Conservation (phyloP, 2,329 filamentous ascomycete species). For the Zarea fungicola region DNA sequence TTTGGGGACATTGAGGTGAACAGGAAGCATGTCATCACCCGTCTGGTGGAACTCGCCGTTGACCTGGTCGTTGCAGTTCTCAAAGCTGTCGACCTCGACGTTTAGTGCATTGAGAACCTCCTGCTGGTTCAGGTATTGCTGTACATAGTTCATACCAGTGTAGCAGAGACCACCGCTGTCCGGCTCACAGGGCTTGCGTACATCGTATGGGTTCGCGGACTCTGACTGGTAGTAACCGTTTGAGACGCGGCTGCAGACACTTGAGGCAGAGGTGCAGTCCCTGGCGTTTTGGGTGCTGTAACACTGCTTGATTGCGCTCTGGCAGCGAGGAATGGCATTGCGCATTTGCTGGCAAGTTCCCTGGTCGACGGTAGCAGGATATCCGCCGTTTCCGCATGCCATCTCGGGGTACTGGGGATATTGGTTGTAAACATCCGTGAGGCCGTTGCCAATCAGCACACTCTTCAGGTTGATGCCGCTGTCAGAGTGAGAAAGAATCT, state of each 20-base stretch:
- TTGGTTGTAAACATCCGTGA: conserved; percentile 90
- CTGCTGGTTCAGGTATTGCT: conserved; percentile 77
- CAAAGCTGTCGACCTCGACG: conserved; percentile 81
- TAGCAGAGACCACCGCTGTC: conserved; percentile 86
- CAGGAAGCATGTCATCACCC: conserved; percentile 98
- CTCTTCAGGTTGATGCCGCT: conserved; percentile 98
- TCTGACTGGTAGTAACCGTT: conserved; percentile 5
- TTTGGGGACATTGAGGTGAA: conserved; percentile 81
- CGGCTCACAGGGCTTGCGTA: conserved; percentile 77
- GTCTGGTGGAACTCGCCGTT: conserved; percentile 97
- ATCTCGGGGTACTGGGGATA: conserved; percentile 96
- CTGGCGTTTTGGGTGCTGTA: conserved; percentile 87
- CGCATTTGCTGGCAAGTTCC: conserved; percentile 83
- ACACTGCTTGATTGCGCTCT: conserved; percentile 82
- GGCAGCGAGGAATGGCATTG: conserved; percentile 82
- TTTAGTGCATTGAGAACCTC: conserved; percentile 84
- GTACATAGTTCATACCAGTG: conserved; percentile 80
- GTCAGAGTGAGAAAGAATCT: conserved; percentile 91
- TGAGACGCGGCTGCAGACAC: conserved; percentile 75
- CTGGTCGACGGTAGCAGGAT: conserved; percentile 76
- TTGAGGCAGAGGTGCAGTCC: conserved; percentile 88
- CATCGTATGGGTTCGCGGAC: conserved; percentile 65
- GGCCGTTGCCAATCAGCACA: conserved; percentile 89
- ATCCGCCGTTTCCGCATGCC: conserved; percentile 95
- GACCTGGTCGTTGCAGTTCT: conserved; percentile 97